Base-by-base conservation (phyloP, 306 rosid species). In the Geum urbanum region DNA sequence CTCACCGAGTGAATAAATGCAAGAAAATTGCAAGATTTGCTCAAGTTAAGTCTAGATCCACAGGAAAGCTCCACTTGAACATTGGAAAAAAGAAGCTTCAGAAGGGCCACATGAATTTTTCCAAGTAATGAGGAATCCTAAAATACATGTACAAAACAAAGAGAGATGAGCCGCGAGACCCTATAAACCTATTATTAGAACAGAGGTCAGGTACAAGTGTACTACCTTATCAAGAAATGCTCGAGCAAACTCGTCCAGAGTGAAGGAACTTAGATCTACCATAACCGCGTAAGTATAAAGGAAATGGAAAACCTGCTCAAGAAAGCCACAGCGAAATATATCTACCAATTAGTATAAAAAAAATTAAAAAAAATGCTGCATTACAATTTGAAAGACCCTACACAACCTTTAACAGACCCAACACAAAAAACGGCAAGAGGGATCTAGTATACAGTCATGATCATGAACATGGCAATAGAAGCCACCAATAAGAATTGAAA, bases 1-100 rank as follows among this genome's bases (percentile, higher is more conserved):
- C 97, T 90, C 83, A 94, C 98, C 64, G 89, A 87, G 81, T 94
- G 96, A 76, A 94, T 83, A 79, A 94, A 77, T 10, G 96, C 97
- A 70, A 88, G 97, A 81, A 87, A 94, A 75, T 91, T 87, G 90
- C 95, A 87, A 39, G 97, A 94, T 81, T 87, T 88, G 79, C 84
- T 87, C 79, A 79, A 77, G 72, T 83, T 83, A 74, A 86, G 78
- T 48, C 76, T 77, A 76, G 72, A 87, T 73, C 83, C 87, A 74
- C 75, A 75, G 56, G 74, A 75, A 76, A 84, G 86, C 79, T 86
- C 96, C 56, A 69, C 79, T 71, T 91, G 88, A 27, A 94, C 82
- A 76, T 89, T 86, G 76, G 89, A 77, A 72, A 94, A 82, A 78
- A 94, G 95, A 74, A 87, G 89, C 55, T 73, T 81, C 75, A 94